Conservation (phyloP, 177 flowering plant genomes). For the Vitis hybrid region DNA sequence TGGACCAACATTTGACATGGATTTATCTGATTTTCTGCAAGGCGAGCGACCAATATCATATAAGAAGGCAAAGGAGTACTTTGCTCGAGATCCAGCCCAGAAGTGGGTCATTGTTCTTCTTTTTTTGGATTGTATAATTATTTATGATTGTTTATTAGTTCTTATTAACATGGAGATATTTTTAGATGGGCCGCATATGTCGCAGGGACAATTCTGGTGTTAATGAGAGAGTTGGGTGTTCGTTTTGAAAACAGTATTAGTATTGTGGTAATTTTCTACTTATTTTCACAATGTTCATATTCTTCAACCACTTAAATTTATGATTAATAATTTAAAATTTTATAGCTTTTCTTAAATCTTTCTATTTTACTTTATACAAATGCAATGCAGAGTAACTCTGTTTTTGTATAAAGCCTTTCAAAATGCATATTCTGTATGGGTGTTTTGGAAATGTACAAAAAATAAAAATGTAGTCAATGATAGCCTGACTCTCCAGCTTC, state of each 20-base stretch:
- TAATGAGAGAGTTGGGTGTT: constrained; percentile 90
- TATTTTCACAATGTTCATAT: too few species aligned
- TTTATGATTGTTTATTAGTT: constrained; percentile 1
- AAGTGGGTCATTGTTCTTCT: constrained; percentile 45
- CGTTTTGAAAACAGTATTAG: constrained; percentile 81
- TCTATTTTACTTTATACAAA: too few species aligned
- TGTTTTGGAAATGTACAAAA: too few species aligned
- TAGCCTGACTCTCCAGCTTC: too few species aligned
- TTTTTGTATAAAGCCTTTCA: too few species aligned
- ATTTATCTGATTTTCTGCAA: constrained; percentile 86
- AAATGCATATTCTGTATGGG: too few species aligned
- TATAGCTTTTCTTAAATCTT: too few species aligned
- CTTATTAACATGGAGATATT: background rate
- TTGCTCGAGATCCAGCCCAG: constrained; percentile 92
- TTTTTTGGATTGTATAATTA: background rate
- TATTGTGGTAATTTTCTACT: constrained; percentile 60
- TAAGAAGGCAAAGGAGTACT: constrained; percentile 70
- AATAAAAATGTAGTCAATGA: too few species aligned
- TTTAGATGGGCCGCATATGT: constrained; percentile 99
- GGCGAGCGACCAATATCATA: constrained; percentile 79
- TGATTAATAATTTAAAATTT: too few species aligned
- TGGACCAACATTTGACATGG: constrained; percentile 99
- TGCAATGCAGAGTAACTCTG: too few species aligned
- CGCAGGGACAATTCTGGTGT: constrained; percentile 90
- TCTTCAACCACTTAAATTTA: too few species aligned